Evolutionary conservation across 805 yeast species (phyloP).

Genomic region (Wickerhamiella qilinensis): DNA sequence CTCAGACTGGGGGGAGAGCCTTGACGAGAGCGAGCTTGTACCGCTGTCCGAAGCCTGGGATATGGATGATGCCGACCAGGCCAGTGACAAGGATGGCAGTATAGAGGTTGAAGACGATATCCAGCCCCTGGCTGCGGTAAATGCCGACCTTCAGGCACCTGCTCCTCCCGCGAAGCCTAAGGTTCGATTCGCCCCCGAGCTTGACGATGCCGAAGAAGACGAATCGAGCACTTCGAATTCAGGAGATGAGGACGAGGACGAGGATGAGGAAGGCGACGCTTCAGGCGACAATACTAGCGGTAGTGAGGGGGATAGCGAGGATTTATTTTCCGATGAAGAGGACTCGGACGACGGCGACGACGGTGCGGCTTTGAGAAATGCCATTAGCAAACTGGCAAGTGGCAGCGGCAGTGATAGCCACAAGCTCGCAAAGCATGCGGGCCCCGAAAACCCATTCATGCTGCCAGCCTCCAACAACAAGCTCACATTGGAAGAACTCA

Average conservation of each 20-base stretch:
- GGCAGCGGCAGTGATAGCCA: conserved; percentile 9
- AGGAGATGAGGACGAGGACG: not conserved
- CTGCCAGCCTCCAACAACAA: conserved; percentile 32
- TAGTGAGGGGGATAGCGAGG: conserved; percentile 9
- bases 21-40: conserved; percentile 60
- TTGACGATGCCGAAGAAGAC: not conserved
- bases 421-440: conserved; percentile 15
- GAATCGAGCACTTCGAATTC: not conserved
- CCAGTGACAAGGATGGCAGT: not conserved
- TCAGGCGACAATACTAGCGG: conserved; percentile 7
- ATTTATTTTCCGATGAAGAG: not conserved
- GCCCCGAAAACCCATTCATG: conserved; percentile 22
- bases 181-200: not conserved
- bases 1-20: conserved; percentile 52
- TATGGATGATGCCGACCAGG: conserved; percentile 40
- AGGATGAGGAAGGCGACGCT: not conserved
- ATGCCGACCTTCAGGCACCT: not conserved
- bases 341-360: conserved; percentile 19
- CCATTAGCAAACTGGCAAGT: not conserved
- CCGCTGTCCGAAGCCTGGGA: conserved; percentile 86
- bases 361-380: conserved; percentile 9
- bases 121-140: not conserved
- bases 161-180: not conserved
- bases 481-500: conserved; percentile 58
- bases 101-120: not conserved